Percentiles rank a stretch among this genome's conserved stretches.
These are phyloP conservation scores for Hypoxylon lenormandii DNA, from an alignment of 495 filamentous ascomycete species.

Conservation along the genomic window DNA sequence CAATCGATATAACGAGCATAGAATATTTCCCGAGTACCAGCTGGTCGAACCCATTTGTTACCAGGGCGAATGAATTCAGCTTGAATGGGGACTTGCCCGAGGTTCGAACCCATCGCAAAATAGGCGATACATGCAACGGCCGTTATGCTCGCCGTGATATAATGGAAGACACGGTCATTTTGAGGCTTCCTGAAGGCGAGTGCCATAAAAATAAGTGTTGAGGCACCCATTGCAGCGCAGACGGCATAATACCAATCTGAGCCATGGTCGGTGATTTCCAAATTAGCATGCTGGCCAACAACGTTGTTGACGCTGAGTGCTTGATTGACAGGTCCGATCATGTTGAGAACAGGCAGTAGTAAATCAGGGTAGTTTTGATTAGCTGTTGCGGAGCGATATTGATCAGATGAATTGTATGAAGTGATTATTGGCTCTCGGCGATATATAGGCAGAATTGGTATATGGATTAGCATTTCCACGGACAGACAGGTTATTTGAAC, in stretches of 20 bases:
- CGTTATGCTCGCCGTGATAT: constrained; percentile 71
- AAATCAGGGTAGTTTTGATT: background rate
- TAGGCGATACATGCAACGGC: constrained; percentile 74
- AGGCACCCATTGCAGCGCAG: constrained; percentile 62
- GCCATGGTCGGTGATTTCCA: constrained; percentile 72
- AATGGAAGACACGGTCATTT: constrained; percentile 74
- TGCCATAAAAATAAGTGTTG: constrained; percentile 58
- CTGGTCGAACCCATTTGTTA: constrained; percentile 55
- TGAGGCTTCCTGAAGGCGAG: constrained; percentile 63
- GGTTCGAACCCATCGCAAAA: constrained; percentile 75
- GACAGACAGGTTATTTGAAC: constrained; percentile 18
- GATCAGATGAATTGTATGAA: background rate
- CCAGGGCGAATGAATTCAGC: constrained; percentile 63
- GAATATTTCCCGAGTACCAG: constrained; percentile 72
- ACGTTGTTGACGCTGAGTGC: constrained; percentile 64
- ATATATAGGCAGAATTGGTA: background rate
- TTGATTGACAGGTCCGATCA: constrained; percentile 54
- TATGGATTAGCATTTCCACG: background rate
- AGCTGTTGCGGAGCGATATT: background rate
- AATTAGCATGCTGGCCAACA: constrained; percentile 56
- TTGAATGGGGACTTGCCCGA: constrained; percentile 72
- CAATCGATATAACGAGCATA: constrained; percentile 79
- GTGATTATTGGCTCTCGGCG: background rate
- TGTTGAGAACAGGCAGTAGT: constrained; percentile 5
- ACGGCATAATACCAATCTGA: constrained; percentile 67